These are phyloP conservation scores for Hippophae tibetana DNA, from an alignment of 306 rosid species.

Conservation along the genomic window DNA sequence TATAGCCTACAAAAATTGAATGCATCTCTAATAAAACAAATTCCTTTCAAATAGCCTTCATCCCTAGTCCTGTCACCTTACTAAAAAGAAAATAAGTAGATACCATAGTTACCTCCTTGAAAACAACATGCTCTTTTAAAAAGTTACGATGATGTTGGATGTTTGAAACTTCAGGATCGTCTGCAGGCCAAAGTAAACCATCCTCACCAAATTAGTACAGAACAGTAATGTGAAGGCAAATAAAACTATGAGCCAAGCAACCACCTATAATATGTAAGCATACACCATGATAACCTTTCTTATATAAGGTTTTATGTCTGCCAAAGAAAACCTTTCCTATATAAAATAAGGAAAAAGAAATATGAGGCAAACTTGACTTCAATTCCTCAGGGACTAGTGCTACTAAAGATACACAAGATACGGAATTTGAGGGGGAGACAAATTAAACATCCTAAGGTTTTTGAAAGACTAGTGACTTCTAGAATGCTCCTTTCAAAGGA, in stretches of 20 bases:
- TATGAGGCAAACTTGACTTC: neutral
- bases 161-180: slow-evolving; percentile 67
- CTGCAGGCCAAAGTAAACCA: slow-evolving; percentile 35
- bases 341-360: neutral
- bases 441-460: neutral
- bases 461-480: neutral
- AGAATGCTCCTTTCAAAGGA: neutral
- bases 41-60: slow-evolving; percentile 2
- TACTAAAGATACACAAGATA: too few relatives aligned
- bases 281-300: too few relatives aligned
- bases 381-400: neutral
- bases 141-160: slow-evolving; percentile 73
- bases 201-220: slow-evolving; percentile 10
- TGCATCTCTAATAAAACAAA: neutral
- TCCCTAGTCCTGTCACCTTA: slow-evolving; percentile 3
- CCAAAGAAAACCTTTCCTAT: too few relatives aligned
- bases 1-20: slow-evolving; percentile 54
- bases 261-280: too few relatives aligned
- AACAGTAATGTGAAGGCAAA: neutral
- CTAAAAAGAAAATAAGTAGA: slow-evolving; percentile 9
- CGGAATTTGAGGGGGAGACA: neutral
- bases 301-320: too few relatives aligned
- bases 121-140: slow-evolving; percentile 79
- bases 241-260: too few relatives aligned
- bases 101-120: slow-evolving; percentile 65